These are phyloP conservation scores for Phyllosticta citrichinensis DNA, from an alignment of 2,329 filamentous ascomycete genomes.

Conservation along the genomic window DNA sequence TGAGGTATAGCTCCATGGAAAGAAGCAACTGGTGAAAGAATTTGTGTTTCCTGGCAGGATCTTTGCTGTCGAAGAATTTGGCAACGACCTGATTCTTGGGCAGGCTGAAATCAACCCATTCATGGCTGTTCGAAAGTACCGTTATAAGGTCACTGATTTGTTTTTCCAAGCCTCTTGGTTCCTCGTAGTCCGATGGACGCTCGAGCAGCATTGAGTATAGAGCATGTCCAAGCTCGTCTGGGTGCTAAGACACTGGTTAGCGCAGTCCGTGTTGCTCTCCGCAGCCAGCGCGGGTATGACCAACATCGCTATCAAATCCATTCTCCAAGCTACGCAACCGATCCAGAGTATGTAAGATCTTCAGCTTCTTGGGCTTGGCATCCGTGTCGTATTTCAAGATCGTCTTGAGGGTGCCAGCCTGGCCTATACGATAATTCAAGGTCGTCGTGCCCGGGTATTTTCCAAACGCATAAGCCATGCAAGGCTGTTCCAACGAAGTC, in stretches of 20 bases:
- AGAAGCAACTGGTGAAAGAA: slow-evolving; percentile 73
- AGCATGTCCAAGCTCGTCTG: slow-evolving; percentile 39
- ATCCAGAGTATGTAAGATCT: slow-evolving; percentile 40
- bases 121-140: slow-evolving; percentile 51
- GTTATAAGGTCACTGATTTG: slow-evolving; percentile 65
- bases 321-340: slow-evolving; percentile 32
- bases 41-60: slow-evolving; percentile 48
- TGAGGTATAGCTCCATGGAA: slow-evolving; percentile 59
- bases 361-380: slow-evolving; percentile 50
- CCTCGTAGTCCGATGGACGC: slow-evolving; percentile 51
- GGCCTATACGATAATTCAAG: slow-evolving; percentile 57
- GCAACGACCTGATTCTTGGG: slow-evolving; percentile 64
- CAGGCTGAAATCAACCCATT: slow-evolving; percentile 65
- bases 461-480: slow-evolving; percentile 58
- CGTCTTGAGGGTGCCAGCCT: slow-evolving; percentile 47
- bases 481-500: slow-evolving; percentile 67
- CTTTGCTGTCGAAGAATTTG: slow-evolving; percentile 55
- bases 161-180: slow-evolving; percentile 50
- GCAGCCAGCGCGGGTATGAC: slow-evolving; percentile 14
- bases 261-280: neutral
- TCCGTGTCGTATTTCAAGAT: slow-evolving; percentile 50
- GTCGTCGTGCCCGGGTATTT: slow-evolving; percentile 59
- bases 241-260: slow-evolving; percentile 28
- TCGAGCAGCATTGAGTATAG: slow-evolving; percentile 60
- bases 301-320: slow-evolving; percentile 33